Conservation (phyloP, 2,329 filamentous ascomycete genomes). For the Penicillium sp. region DNA sequence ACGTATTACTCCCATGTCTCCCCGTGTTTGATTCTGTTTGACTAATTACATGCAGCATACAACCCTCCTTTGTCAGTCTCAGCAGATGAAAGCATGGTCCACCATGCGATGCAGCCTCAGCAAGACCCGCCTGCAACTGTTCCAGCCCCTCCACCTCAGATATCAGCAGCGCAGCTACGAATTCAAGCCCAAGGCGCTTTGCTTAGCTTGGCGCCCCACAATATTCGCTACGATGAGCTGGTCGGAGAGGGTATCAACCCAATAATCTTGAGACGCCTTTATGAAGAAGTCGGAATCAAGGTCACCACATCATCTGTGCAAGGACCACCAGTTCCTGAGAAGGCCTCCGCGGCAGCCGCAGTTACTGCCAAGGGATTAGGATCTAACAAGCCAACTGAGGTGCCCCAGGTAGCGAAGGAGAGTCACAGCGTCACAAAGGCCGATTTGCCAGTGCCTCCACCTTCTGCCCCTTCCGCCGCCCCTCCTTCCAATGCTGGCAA, state of each 20-base stretch:
- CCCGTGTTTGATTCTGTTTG: not conserved
- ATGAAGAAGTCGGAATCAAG: constrained; percentile 58
- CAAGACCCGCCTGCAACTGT: not conserved
- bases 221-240: constrained; percentile 65
- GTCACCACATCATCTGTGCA: constrained; percentile 17
- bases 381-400: not conserved
- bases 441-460: not conserved
- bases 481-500: constrained; percentile 22
- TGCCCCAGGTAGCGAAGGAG: not conserved
- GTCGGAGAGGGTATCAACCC: constrained; percentile 64
- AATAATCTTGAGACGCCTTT: constrained; percentile 54
- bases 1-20: constrained; percentile 18
- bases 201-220: constrained; percentile 52
- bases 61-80: constrained; percentile 27
- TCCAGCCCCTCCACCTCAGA: not conserved
- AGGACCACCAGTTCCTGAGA: not conserved
- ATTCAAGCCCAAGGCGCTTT: constrained; percentile 57
- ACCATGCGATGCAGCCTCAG: constrained; percentile 11
- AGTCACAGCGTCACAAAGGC: not conserved
- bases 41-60: constrained; percentile 28
- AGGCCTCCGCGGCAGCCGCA: not conserved
- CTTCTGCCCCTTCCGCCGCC: constrained; percentile 9
- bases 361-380: not conserved
- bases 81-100: constrained; percentile 13
- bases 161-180: constrained; percentile 33